Base-by-base conservation (phyloP, 139 green algal species). In the Auxenochlorella pyrenoidosa region DNA sequence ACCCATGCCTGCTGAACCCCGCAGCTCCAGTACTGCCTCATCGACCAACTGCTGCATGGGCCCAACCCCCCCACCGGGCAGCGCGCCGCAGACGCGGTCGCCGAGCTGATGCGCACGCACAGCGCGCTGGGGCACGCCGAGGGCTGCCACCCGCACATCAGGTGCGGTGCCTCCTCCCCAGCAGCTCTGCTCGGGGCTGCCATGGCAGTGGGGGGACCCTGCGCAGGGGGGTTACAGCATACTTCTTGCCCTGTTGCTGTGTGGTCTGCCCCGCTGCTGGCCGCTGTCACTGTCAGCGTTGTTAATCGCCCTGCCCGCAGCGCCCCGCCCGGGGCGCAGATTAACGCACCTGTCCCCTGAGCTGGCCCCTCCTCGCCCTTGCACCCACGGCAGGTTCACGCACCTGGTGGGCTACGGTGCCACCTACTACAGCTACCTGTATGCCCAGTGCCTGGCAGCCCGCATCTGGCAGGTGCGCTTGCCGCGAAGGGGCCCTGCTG, bases 341-440 rank as follows among this genome's bases (percentile, higher is more conserved):
- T n/a, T n/a, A n/a, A n/a, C n/a, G n/a, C n/a, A n/a, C n/a, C n/a
- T n/a, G n/a, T n/a, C n/a, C n/a, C n/a, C n/a, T n/a, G n/a, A n/a
- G n/a, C n/a, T n/a, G n/a, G n/a, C n/a, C n/a, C n/a, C n/a, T n/a
- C n/a, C n/a, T n/a, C n/a, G n/a, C n/a, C n/a, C n/a, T n/a, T n/a
- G n/a, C n/a, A n/a, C n/a, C n/a, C n/a, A n/a, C n/a, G n/a, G 86
- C 70, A 81, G 96, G 4, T 95, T 98, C 65, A 86, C 84, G 19
- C 96, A 98, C 90, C 63, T 97, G 36, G 93, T 96, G 5, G 95
- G 94, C 43, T 98, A 98, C 75, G 96, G 93, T 2, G 94, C 90
- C 36, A 88, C 89, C 59, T 98, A 98, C 89, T 98, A 98, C 90
- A 88, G 83, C 34, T 98, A 98, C 86, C 79, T 96, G 6, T 97